Evolutionary conservation across 495 filamentous ascomycete species (phyloP), one percentile per base, ranked within the genome.

Genomic region (Neurospora sp.): DNA sequence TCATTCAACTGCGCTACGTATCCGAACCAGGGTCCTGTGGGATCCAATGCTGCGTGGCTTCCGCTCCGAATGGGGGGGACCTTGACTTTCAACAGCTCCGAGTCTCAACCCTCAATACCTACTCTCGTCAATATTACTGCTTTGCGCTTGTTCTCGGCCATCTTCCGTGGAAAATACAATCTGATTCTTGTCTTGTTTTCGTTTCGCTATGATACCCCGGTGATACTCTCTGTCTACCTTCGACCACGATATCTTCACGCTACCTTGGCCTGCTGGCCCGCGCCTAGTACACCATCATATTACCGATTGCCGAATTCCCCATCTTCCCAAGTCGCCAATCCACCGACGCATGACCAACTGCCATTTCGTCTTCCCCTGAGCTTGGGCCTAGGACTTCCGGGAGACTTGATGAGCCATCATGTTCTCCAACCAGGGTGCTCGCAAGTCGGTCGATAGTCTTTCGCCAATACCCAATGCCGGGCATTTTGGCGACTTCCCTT

Each of bases 401-500:
- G 74, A 77, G 73, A 44, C 74, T 72, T 70, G 71, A 73, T 72
- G 77, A 71, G 71, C 40, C 76, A 85, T 80, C 80, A 94, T 94
- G 91, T 89, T 87, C 78, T 87, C 89, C 73, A 85, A 82, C 73
- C 79, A 85, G 72, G 86, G 83, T 72, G 89, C 88, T 73, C 89
- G 90, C 79, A 90, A 89, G 81, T 93, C 91, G 74, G 85, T 90
- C 74, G 91, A 93, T 80, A 92, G 88, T 77, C 80, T 92, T 77
- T 85, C 87, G 71, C 82, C 86, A 72, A 82, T 84, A 27, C 80
- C 88, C 14, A 86, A 86, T 9, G 76, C 73, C 45, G 84, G 87
- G 8, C 73, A 73, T 61, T 86, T 88, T 41, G 76, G 85, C 72
- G 89, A 93, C 73, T 89, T 89, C 76, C 87, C 90, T 35, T 88